Conservation (phyloP, 345 rosid species). For the Mercurialis annua region DNA sequence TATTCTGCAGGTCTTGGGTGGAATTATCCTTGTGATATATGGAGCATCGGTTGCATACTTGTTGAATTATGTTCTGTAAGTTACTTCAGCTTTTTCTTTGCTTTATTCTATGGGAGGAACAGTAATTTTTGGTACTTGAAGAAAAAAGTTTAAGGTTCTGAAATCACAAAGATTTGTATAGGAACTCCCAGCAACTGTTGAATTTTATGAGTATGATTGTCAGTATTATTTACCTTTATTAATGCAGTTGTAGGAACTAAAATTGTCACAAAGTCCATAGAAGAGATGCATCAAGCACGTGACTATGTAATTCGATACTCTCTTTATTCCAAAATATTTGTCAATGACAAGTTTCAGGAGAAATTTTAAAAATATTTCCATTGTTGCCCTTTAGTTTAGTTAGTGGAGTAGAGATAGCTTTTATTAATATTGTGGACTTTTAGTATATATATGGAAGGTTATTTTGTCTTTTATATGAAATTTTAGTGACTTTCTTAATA, state of each 20-base stretch:
- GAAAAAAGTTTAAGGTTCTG: slow-evolving; percentile 5
- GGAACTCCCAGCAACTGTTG: background rate
- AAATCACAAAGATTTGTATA: background rate
- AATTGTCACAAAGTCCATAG: background rate
- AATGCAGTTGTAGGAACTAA: no score
- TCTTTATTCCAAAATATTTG: no score
- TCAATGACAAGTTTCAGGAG: no score
- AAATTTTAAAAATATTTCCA: background rate
- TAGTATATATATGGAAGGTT: no score
- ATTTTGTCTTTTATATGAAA: no score
- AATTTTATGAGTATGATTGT: background rate
- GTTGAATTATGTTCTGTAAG: slow-evolving; percentile 79
- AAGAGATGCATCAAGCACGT: background rate
- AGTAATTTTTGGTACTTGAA: background rate
- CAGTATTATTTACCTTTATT: background rate
- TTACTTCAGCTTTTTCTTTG: slow-evolving; percentile 2
- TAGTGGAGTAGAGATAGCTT: background rate
- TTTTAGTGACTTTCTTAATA: no score
- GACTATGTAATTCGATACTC: background rate
- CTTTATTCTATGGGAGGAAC: background rate
- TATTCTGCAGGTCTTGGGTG: slow-evolving; percentile 62
- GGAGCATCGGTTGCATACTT: slow-evolving; percentile 83
- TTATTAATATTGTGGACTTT: no score
- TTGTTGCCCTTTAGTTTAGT: no score
- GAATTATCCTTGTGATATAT: slow-evolving; percentile 80